Percentiles rank a stretch among this genome's conserved stretches.
Conservation (phyloP, 495 filamentous ascomycete species). For the Trichoderma orchidacearum region DNA sequence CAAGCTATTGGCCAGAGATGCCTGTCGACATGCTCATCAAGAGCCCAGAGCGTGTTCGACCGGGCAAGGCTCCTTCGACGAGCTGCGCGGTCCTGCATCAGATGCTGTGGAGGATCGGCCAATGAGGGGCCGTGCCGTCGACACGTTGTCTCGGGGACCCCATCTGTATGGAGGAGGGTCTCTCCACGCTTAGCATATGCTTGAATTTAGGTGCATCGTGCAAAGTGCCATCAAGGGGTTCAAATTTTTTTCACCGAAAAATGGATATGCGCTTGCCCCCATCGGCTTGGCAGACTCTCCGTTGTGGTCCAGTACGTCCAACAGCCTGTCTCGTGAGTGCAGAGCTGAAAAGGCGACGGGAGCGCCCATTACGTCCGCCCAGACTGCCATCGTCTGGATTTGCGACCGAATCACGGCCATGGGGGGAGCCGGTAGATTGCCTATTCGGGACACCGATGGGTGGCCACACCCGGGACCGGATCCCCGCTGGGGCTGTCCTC, state of each 20-base stretch:
- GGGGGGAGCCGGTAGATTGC: background rate
- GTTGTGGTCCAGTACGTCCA: background rate
- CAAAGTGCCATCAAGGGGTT: background rate
- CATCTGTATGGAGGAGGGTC: background rate
- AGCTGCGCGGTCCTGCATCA: background rate
- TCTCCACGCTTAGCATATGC: background rate
- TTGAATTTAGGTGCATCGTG: background rate
- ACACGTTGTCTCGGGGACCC: background rate
- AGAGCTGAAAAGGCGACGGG: too few species aligned
- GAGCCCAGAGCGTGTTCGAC: background rate
- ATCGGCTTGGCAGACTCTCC: background rate
- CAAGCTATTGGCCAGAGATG: background rate
- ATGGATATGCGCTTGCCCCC: too few species aligned
- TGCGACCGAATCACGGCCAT: background rate
- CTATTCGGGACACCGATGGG: background rate
- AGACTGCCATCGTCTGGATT: background rate
- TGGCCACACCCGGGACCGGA: background rate
- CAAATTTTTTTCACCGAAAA: too few species aligned
- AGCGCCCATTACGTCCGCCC: too few species aligned
- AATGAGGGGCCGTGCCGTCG: background rate
- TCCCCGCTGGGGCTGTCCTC: background rate
- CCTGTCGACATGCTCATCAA: background rate
- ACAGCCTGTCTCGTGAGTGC: too few species aligned
- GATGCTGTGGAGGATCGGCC: background rate
- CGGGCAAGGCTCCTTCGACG: background rate